These are phyloP conservation scores for Carex arenaria DNA, from an alignment of 202 grass and related monocot species.

Conservation along the genomic window DNA sequence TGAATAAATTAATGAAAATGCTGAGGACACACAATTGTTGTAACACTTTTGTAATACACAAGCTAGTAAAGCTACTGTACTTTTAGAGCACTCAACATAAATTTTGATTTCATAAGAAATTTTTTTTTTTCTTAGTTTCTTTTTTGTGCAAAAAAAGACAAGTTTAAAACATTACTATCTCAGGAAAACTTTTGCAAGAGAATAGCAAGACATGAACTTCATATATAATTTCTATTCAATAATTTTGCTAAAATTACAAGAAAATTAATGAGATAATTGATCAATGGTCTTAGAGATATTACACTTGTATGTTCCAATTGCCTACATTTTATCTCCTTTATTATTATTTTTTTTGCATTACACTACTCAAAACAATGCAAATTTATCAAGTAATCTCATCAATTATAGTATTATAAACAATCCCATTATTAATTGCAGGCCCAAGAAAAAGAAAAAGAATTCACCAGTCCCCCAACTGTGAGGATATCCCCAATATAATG, in stretches of 20 bases:
- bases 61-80: not conserved
- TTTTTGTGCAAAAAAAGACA: not conserved
- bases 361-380: not conserved
- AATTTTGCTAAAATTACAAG: not conserved
- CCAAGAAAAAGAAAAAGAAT: not conserved
- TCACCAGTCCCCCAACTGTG: not conserved
- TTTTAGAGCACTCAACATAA: not conserved
- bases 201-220: not conserved
- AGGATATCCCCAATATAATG: not conserved
- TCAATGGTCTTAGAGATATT: not conserved
- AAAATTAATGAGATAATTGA: not conserved
- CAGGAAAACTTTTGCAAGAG: not conserved
- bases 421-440: not conserved
- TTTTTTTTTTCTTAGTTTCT: not conserved
- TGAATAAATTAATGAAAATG: slow-evolving; percentile 12
- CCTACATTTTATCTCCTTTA: not conserved
- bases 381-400: not conserved
- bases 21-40: not conserved
- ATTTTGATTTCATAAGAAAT: not conserved
- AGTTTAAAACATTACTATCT: not conserved
- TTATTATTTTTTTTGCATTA: not conserved
- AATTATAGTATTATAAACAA: not conserved
- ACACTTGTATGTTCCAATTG: not conserved
- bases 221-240: not conserved
- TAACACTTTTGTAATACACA: not conserved